Evolutionary conservation across 257 asterid genomes (phyloP), one percentile per base, ranked within the genome.

Genomic region (Jacaranda copaia): DNA sequence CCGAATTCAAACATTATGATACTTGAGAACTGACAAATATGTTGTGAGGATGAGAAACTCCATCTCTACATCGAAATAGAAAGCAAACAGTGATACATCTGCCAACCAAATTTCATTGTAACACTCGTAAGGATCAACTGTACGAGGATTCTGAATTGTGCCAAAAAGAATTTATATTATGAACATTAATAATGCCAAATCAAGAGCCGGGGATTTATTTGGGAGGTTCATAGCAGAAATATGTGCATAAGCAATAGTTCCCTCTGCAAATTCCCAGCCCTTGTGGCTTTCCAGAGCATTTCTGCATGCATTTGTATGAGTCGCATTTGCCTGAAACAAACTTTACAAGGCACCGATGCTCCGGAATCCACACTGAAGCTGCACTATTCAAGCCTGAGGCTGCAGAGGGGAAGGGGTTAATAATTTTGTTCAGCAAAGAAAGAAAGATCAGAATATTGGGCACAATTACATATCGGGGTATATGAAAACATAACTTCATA

Each of bases 211-310:
- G 15, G 18, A 15, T 63, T 85, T 67, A 86, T 39, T 72, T 65
- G 18, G 90, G 87, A 73, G 90, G 90, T 32, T 77, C 73, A 4
- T 8, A 61, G 81, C 90, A 86, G 56, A 42, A 83, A 70, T 73
- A 81, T 2, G 83, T 70, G 83, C 90, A 83, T 15, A 81, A 46
- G 78, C 90, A 86, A 32, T 79, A 39, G 72, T 53, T 76, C 8
- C 70, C 73, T n/a, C 49, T 58, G 86, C 90, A 86, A 45, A 52
- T 76, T 48, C 90, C 90, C 20, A 3, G 53, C 0, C 88, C 90
- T 6, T 20, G 71, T 18, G 85, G 84, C 76, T 70, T 76, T 42
- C 5, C 64, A 18, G 73, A 79, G 80, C 90, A 86, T 60, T 62
- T 46, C 4, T 66, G 51, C 78, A 76, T 80, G 67, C 89, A 85